Evolutionary conservation across 1,284 basidiomycete genomes (phyloP).

Genomic region (Anthracocystis walkeri): DNA sequence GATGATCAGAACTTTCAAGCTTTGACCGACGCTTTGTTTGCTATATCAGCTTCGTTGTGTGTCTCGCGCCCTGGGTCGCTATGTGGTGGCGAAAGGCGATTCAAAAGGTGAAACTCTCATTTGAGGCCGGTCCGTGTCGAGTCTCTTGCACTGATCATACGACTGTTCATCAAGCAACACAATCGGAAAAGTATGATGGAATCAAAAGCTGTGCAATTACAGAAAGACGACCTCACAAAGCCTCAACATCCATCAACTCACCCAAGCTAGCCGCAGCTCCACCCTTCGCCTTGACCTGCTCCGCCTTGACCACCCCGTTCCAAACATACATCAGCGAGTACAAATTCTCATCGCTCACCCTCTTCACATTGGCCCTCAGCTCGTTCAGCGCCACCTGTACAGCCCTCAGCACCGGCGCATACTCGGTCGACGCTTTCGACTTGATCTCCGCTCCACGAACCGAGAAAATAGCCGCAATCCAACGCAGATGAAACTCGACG

Average conservation of each 20-base stretch:
- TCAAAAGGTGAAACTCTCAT: too few species aligned
- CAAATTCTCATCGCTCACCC: constrained; percentile 60
- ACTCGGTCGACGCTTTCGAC: constrained; percentile 48
- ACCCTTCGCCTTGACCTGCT: constrained; percentile 5
- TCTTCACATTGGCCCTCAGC: constrained; percentile 63
- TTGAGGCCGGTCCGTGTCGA: too few species aligned
- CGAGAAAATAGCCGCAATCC: constrained; percentile 64
- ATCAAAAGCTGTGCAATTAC: too few species aligned
- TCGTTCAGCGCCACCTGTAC: constrained; percentile 65
- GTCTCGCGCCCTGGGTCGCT: too few species aligned
- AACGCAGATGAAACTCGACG: constrained; percentile 67
- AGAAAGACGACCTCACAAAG: constrained; percentile 3
- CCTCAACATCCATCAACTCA: constrained; percentile 47
- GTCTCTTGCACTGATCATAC: too few species aligned
- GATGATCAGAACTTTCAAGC: too few species aligned
- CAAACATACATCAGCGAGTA: constrained; percentile 64
- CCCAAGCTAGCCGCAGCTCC: constrained; percentile 22
- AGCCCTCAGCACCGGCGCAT: constrained; percentile 59
- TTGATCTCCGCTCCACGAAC: constrained; percentile 58
- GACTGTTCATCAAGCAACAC: too few species aligned
- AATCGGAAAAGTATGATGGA: too few species aligned
- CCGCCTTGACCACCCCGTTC: constrained; percentile 49
- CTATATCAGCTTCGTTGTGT: too few species aligned
- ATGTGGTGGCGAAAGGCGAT: too few species aligned
- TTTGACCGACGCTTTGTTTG: too few species aligned